phyloP scores from a whole-genome alignment of 306 rosid species.

The Lotus japonicus region DNA sequence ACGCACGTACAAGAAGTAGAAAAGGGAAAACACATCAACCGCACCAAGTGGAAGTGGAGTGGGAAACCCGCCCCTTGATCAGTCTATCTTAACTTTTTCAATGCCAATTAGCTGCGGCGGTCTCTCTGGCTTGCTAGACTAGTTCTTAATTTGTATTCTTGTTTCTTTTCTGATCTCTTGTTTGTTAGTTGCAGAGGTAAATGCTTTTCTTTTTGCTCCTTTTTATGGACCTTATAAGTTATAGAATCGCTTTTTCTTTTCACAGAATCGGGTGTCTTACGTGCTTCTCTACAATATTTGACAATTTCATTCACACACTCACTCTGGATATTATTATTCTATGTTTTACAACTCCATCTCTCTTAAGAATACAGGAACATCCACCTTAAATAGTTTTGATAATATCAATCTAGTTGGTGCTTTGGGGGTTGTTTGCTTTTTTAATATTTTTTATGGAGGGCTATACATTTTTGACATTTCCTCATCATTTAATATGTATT shows the following conservation, averaged over 20 bases:
- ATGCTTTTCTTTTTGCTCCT: conserved; percentile 27
- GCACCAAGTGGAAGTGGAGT: conserved; percentile 12
- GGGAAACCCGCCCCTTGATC: no score
- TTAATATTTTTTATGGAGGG: no score
- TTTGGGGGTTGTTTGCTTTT: no score
- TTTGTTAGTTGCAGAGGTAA: conserved; percentile 8
- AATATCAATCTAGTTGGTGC: no score
- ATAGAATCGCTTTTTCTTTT: conserved; percentile 19
- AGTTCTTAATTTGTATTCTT: conserved; percentile 25
- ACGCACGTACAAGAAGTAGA: conserved; percentile 17
- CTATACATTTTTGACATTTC: no score
- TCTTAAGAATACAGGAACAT: no score
- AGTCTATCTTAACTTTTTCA: not conserved
- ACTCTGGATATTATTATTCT: no score
- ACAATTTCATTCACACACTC: no score
- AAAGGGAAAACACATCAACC: conserved; percentile 29
- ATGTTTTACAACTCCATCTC: no score
- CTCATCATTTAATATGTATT: no score
- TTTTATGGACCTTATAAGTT: not conserved
- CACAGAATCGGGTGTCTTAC: not conserved
- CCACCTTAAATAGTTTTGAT: no score
- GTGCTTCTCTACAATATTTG: no score
- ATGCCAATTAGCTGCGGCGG: not conserved
- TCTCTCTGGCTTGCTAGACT: not conserved
- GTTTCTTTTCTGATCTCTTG: conserved; percentile 13